Percentiles rank a stretch among this genome's conserved stretches.
phyloP scores from a whole-genome alignment of 1,139 yeast species.

The Entelexis paramagnoliae region DNA sequence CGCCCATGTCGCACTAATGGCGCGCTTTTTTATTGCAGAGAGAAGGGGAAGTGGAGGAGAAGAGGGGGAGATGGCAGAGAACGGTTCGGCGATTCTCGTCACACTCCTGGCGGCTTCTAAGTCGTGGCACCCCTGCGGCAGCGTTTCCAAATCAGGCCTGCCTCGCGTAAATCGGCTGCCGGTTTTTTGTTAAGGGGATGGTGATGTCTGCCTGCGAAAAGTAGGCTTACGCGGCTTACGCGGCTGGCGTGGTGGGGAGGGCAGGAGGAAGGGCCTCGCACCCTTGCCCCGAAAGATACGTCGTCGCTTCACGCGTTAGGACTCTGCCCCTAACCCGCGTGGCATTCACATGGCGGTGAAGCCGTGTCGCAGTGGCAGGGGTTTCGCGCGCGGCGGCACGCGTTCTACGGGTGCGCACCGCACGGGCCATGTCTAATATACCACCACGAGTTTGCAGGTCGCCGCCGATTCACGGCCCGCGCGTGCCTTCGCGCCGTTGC shows the following conservation, averaged over 20 bases:
- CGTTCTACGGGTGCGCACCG: neutral
- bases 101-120: neutral
- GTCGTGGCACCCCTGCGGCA: neutral
- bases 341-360: neutral
- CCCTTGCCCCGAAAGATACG: neutral
- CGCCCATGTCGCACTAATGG: neutral
- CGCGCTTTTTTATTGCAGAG: neutral
- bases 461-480: neutral
- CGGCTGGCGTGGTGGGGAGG: neutral
- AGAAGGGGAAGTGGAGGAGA: too few relatives aligned
- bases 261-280: neutral
- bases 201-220: neutral
- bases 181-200: neutral
- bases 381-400: neutral
- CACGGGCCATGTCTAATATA: neutral
- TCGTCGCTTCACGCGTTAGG: neutral
- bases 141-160: neutral
- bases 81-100: neutral
- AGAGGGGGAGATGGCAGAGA: too few relatives aligned
- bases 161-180: neutral
- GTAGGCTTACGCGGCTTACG: constrained; percentile 4
- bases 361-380: constrained; percentile 4
- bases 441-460: neutral
- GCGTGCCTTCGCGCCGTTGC: neutral
- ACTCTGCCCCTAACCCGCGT: constrained; percentile 2